A percentile compares a stretch with the other conserved stretches of the same genome.
phyloP scores from a whole-genome alignment of 768 basidiomycete species.

The Russula emetica region DNA sequence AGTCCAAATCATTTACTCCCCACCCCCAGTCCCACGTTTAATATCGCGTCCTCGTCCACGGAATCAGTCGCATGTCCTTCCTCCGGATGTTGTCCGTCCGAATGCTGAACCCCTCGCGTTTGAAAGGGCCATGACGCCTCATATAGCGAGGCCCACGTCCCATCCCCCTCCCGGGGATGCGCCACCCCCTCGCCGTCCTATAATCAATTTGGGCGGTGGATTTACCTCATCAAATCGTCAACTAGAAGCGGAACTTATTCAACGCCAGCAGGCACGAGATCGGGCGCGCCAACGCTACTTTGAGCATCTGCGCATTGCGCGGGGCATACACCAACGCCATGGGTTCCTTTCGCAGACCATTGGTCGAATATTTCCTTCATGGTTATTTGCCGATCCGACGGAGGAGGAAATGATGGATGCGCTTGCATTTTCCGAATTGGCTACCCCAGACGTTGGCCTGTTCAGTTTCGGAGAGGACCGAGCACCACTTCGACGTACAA shows the following conservation, averaged over 20 bases:
- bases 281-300: conserved; percentile 20
- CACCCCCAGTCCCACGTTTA: conserved; percentile 53
- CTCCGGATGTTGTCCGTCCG: conserved; percentile 47
- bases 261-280: conserved; percentile 16
- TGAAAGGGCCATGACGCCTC: conserved; percentile 37
- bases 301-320: conserved; percentile 16
- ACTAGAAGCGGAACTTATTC: conserved; percentile 18
- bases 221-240: conserved; percentile 44
- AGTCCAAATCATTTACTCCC: conserved; percentile 33
- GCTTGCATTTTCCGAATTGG: conserved; percentile 24
- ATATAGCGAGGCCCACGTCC: conserved; percentile 29
- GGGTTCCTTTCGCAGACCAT: conserved; percentile 24
- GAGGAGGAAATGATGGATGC: conserved; percentile 27
- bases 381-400: conserved; percentile 24
- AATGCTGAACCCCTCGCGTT: conserved; percentile 50
- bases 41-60: conserved; percentile 38
- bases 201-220: conserved; percentile 64
- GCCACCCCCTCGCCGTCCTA: conserved; percentile 52
- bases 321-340: conserved; percentile 20
- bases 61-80: conserved; percentile 16
- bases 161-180: conserved; percentile 39
- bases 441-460: neutral
- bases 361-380: conserved; percentile 23
- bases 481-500: conserved; percentile 18
- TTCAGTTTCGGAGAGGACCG: conserved; percentile 10